A percentile compares a stretch with the other conserved stretches of the same genome.
Conservation (phyloP, 441 rosid species). For the Populus tomentosa region DNA sequence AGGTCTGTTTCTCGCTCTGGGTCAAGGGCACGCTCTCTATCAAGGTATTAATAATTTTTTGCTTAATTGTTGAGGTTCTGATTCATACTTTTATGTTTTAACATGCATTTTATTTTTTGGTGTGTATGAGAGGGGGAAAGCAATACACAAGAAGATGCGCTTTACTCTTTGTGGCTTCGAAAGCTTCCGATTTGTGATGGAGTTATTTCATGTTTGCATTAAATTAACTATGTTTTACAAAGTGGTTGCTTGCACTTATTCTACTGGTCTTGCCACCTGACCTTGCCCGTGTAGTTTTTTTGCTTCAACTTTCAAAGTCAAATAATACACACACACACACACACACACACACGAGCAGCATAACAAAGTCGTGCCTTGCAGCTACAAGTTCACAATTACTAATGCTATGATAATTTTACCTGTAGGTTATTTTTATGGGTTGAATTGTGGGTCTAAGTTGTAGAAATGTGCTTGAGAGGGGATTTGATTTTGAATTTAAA, state of each 20-base stretch:
- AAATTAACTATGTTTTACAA: not conserved
- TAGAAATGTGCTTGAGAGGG: not conserved
- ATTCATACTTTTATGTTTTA: not conserved
- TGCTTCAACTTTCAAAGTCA: no score
- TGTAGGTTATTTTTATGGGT: not conserved
- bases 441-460: not conserved
- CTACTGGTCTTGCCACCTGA: not conserved
- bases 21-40: slow-evolving; percentile 60
- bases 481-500: not conserved
- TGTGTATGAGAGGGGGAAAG: not conserved
- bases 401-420: not conserved
- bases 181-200: no score
- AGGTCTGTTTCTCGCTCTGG: slow-evolving; percentile 58
- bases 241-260: not conserved
- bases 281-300: not conserved
- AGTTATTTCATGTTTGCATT: not conserved
- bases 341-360: no score
- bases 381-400: not conserved
- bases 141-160: not conserved
- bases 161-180: no score
- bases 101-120: not conserved
- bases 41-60: slow-evolving; percentile 47
- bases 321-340: no score
- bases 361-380: no score
- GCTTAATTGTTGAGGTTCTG: not conserved